Evolutionary conservation across 2,329 filamentous ascomycete species (phyloP).

Genomic region (Xenosphaeropsis pyriputrescens): DNA sequence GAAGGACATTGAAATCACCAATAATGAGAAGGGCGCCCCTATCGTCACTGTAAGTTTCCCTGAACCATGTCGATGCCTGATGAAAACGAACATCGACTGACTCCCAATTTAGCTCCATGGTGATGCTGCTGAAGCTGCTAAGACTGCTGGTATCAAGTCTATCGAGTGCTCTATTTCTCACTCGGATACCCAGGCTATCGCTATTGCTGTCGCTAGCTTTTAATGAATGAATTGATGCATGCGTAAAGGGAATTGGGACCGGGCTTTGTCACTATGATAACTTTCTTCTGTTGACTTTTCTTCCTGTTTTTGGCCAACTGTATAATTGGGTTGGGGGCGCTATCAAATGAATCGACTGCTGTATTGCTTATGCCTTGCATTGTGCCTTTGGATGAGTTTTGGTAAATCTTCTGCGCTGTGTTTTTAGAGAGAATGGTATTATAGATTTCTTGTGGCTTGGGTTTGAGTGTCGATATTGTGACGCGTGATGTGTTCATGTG

Average conservation of each 20-base stretch:
- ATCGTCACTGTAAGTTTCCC: constrained; percentile 59
- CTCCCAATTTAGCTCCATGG: constrained; percentile 60
- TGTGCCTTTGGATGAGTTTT: too few species aligned
- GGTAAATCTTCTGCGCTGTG: too few species aligned
- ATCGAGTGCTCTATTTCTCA: constrained; percentile 94
- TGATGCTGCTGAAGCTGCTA: constrained; percentile 69
- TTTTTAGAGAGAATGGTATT: too few species aligned
- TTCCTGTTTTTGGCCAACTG: too few species aligned
- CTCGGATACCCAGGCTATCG: constrained; percentile 85
- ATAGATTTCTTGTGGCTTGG: too few species aligned
- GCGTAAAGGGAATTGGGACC: not conserved
- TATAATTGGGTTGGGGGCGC: too few species aligned
- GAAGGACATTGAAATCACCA: constrained; percentile 87
- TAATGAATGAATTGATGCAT: constrained; percentile 23
- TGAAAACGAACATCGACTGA: constrained; percentile 3
- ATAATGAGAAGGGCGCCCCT: constrained; percentile 70
- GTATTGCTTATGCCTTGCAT: too few species aligned
- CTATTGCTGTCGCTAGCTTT: constrained; percentile 77
- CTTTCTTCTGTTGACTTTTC: too few species aligned
- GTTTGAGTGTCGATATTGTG: too few species aligned
- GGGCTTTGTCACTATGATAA: not conserved
- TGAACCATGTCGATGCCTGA: constrained; percentile 1
- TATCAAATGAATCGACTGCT: too few species aligned
- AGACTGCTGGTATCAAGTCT: constrained; percentile 72
- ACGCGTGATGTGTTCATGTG: too few species aligned